Evolutionary conservation across 345 rosid species (phyloP).

Genomic region (Eucalyptus coolabah): DNA sequence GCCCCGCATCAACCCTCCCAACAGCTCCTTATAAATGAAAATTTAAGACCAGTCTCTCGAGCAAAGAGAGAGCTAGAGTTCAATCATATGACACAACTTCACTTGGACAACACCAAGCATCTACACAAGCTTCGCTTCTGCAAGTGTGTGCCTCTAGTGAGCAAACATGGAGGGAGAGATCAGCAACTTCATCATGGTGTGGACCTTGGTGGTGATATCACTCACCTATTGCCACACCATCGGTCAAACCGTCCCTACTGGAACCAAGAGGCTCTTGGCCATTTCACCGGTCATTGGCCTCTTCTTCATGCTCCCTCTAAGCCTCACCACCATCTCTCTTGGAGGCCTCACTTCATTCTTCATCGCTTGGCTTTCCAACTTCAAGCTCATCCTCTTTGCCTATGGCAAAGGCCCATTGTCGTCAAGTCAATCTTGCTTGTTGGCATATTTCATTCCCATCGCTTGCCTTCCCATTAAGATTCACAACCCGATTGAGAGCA

Average conservation of each 20-base stretch:
- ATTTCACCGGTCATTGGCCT: constrained; percentile 5
- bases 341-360: constrained; percentile 5
- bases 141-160: background rate
- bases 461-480: constrained; percentile 55
- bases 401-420: constrained; percentile 9
- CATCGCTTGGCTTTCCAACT: constrained; percentile 6
- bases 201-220: background rate
- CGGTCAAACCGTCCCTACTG: background rate
- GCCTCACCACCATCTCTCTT: constrained; percentile 1
- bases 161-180: background rate
- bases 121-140: background rate
- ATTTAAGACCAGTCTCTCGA: background rate
- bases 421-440: constrained; percentile 9
- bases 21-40: background rate
- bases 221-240: constrained; percentile 5
- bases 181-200: constrained; percentile 1
- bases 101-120: background rate
- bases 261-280: constrained; percentile 1
- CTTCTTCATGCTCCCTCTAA: constrained; percentile 13
- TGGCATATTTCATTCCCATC: constrained; percentile 25
- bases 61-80: background rate
- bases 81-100: background rate
- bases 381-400: constrained; percentile 22
- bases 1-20: background rate
- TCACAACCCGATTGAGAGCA: background rate